Conservation (phyloP, 805 yeast genomes). For the Yarrowia divulgata region DNA sequence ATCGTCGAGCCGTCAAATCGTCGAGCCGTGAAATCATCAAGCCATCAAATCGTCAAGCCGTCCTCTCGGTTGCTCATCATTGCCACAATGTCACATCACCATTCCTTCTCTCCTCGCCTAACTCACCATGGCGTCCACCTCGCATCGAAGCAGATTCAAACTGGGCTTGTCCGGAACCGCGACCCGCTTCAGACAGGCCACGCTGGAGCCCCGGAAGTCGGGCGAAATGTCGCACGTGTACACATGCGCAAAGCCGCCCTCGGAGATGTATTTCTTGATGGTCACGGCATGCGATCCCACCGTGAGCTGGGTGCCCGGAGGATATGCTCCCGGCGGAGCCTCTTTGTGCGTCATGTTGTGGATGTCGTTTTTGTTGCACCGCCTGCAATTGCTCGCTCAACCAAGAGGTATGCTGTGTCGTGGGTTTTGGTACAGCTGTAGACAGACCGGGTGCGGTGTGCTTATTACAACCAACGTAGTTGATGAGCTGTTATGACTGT, state of each 20-base stretch:
- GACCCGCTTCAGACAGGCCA: slow-evolving; percentile 92
- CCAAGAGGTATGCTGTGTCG: slow-evolving; percentile 27
- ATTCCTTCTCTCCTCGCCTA: background rate
- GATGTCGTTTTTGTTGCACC: slow-evolving; percentile 30
- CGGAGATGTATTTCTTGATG: slow-evolving; percentile 74
- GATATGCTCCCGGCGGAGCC: slow-evolving; percentile 67
- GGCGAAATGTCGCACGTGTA: slow-evolving; percentile 78
- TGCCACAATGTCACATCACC: background rate
- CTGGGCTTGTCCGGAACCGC: slow-evolving; percentile 90
- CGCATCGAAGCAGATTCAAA: slow-evolving; percentile 83
- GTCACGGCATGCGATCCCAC: slow-evolving; percentile 84
- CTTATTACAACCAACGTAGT: slow-evolving; percentile 19
- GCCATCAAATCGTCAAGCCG: no score
- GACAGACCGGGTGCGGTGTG: slow-evolving; percentile 20
- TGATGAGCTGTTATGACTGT: slow-evolving; percentile 39
- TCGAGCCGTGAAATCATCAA: no score
- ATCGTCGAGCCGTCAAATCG: no score
- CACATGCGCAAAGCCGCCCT: slow-evolving; percentile 96
- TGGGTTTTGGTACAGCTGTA: background rate
- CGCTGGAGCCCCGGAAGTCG: slow-evolving; percentile 58
- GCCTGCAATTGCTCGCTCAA: slow-evolving; percentile 38
- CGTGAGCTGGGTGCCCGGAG: slow-evolving; percentile 77
- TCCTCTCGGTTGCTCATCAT: background rate
- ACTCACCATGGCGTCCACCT: slow-evolving; percentile 87
- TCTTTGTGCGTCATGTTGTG: slow-evolving; percentile 41